Conservation (phyloP, 805 yeast genomes). For the Grigorovia transvaalensis region DNA sequence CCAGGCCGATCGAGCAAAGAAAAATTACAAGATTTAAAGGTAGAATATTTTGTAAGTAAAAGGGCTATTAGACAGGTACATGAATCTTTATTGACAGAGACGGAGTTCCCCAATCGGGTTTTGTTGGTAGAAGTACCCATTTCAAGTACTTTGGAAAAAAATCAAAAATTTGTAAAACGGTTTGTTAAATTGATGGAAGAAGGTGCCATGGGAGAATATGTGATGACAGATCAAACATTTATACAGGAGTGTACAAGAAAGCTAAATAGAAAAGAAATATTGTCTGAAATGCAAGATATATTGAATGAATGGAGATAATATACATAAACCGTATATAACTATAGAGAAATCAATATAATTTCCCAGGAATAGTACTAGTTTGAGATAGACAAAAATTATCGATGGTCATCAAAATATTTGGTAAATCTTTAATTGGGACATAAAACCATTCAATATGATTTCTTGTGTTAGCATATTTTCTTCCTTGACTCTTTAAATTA, state of each 20-base stretch:
- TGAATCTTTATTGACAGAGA: slow-evolving; percentile 18
- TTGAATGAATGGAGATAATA: slow-evolving; percentile 2
- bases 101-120: neutral
- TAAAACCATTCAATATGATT: slow-evolving; percentile 24
- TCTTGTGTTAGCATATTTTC: slow-evolving; percentile 6
- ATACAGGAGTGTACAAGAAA: neutral
- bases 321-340: neutral
- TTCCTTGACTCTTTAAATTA: neutral
- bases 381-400: slow-evolving; percentile 7
- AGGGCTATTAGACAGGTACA: slow-evolving; percentile 18
- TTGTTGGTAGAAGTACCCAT: neutral
- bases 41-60: slow-evolving; percentile 11
- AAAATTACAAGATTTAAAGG: neutral
- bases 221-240: neutral
- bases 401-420: slow-evolving; percentile 10
- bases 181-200: slow-evolving; percentile 7
- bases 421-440: slow-evolving; percentile 18
- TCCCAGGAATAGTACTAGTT: neutral
- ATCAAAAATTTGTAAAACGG: neutral
- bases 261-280: neutral
- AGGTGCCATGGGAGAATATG: slow-evolving; percentile 10
- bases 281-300: slow-evolving; percentile 1
- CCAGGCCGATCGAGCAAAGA: neutral
- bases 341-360: neutral
- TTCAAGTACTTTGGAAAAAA: neutral